Conservation (phyloP, 1,139 yeast species). For the Meyerozyma guilliermondii region DNA sequence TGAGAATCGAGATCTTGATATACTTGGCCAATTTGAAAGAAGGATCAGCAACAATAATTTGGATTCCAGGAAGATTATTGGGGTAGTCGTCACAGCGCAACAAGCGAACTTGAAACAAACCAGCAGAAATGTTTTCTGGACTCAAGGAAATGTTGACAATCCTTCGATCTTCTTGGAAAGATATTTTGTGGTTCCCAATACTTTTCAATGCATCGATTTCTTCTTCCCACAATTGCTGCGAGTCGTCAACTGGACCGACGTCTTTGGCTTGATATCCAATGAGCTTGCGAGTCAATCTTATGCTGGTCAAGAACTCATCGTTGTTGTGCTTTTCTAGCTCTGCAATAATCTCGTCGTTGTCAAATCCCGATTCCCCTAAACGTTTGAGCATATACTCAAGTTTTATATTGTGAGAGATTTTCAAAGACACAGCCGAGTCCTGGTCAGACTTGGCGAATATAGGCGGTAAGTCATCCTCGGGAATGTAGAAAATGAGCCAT, state of each 20-base stretch:
- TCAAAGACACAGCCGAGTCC: conserved; percentile 45
- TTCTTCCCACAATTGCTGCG: conserved; percentile 58
- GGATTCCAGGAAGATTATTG: conserved; percentile 55
- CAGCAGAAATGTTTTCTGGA: conserved; percentile 24
- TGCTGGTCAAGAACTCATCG: conserved; percentile 50
- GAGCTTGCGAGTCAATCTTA: conserved; percentile 42
- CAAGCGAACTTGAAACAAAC: conserved; percentile 42
- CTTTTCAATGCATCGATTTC: conserved; percentile 70
- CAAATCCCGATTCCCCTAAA: conserved; percentile 63
- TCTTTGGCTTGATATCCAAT: conserved; percentile 10
- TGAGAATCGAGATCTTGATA: conserved; percentile 60
- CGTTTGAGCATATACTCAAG: conserved; percentile 45
- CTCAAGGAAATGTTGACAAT: conserved; percentile 28
- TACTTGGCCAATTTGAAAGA: conserved; percentile 63
- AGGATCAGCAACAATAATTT: conserved; percentile 43
- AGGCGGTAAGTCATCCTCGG: conserved; percentile 86
- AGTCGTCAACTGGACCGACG: conserved; percentile 11
- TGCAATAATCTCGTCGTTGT: conserved; percentile 55
- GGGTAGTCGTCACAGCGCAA: conserved; percentile 57
- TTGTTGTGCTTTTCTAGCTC: conserved; percentile 37
- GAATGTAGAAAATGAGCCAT: conserved; percentile 83
- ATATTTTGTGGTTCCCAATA: conserved; percentile 31
- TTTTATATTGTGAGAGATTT: conserved; percentile 38
- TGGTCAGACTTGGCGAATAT: conserved; percentile 42
- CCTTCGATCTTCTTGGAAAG: conserved; percentile 16